phyloP scores from a whole-genome alignment of 352 stramenopile genomes.

The Globisporangium cystogenes region DNA sequence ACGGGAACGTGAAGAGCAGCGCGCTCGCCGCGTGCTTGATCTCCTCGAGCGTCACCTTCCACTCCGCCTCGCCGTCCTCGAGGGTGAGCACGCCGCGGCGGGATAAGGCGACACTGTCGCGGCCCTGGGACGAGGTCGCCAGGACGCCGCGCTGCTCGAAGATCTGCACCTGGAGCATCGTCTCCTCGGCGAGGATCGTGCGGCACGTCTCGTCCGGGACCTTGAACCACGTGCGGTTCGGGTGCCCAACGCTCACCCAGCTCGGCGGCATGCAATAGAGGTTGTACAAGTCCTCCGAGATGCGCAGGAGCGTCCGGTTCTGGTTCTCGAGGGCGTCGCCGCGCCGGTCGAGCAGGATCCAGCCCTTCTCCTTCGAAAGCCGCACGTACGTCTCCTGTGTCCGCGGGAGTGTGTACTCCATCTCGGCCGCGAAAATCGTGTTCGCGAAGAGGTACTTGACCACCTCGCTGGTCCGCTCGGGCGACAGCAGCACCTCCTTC shows the following conservation, averaged over 20 bases:
- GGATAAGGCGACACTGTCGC: slow-evolving; percentile 61
- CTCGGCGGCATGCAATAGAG: slow-evolving; percentile 69
- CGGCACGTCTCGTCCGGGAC: slow-evolving; percentile 64
- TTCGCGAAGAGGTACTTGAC: slow-evolving; percentile 58
- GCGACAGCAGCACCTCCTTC: slow-evolving; percentile 72
- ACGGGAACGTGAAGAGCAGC: slow-evolving; percentile 79
- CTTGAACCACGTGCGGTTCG: slow-evolving; percentile 81
- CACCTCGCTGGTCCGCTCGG: slow-evolving; percentile 58
- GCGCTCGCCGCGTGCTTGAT: slow-evolving; percentile 79
- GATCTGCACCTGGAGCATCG: slow-evolving; percentile 63
- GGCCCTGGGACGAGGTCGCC: slow-evolving; percentile 62
- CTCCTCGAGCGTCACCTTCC: slow-evolving; percentile 70
- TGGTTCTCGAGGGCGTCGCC: not conserved
- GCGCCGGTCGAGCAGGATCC: slow-evolving; percentile 48
- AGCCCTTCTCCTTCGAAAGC: slow-evolving; percentile 75
- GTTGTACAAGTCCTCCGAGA: slow-evolving; percentile 76
- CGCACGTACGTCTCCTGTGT: slow-evolving; percentile 70
- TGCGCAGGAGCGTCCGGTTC: slow-evolving; percentile 42
- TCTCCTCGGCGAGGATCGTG: slow-evolving; percentile 67
- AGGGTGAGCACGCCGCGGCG: slow-evolving; percentile 43
- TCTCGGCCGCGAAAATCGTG: slow-evolving; percentile 72
- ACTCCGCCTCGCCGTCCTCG: slow-evolving; percentile 40
- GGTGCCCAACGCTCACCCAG: slow-evolving; percentile 74
- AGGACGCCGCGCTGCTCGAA: slow-evolving; percentile 69
- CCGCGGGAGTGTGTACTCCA: slow-evolving; percentile 74